These are phyloP conservation scores for Pestalotiopsis sp. DNA, from an alignment of 2,329 filamentous ascomycete species.

Conservation along the genomic window DNA sequence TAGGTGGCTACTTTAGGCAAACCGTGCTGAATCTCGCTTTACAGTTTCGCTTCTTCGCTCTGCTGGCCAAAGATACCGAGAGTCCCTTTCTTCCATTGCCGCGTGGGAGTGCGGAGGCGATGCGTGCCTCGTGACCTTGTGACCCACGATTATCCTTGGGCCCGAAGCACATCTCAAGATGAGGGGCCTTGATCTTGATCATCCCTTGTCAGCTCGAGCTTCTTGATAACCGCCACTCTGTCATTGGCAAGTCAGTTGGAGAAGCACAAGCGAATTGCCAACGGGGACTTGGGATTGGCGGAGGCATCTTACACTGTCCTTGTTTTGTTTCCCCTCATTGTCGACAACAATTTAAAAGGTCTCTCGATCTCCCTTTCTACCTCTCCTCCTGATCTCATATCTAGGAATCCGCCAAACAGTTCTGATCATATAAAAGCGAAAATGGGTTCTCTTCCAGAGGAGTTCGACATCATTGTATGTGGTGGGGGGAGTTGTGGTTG, in stretches of 20 bases:
- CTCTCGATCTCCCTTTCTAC: background rate
- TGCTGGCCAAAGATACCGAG: background rate
- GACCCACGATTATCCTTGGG: background rate
- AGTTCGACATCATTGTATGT: slow-evolving; percentile 80
- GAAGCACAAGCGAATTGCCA: background rate
- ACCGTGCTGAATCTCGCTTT: background rate
- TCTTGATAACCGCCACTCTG: background rate
- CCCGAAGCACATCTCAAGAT: background rate
- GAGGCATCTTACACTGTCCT: background rate
- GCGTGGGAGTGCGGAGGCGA: background rate
- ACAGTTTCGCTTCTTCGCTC: background rate
- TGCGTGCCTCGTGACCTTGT: background rate
- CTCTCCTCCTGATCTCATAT: background rate
- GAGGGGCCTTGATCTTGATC: background rate
- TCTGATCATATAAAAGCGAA: slow-evolving; percentile 7
- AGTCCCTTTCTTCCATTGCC: background rate
- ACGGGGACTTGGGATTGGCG: background rate
- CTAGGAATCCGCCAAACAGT: background rate
- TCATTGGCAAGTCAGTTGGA: background rate
- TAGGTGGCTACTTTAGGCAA: background rate
- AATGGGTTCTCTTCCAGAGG: slow-evolving; percentile 62
- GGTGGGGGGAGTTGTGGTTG: slow-evolving; percentile 72
- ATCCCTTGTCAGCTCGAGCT: background rate
- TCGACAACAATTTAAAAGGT: background rate
- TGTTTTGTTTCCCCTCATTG: background rate